Percentiles rank a stretch among this genome's conserved stretches.
Evolutionary conservation across 176 grass and related monocot genomes (phyloP).

Genomic region (Aegilops bicornis): DNA sequence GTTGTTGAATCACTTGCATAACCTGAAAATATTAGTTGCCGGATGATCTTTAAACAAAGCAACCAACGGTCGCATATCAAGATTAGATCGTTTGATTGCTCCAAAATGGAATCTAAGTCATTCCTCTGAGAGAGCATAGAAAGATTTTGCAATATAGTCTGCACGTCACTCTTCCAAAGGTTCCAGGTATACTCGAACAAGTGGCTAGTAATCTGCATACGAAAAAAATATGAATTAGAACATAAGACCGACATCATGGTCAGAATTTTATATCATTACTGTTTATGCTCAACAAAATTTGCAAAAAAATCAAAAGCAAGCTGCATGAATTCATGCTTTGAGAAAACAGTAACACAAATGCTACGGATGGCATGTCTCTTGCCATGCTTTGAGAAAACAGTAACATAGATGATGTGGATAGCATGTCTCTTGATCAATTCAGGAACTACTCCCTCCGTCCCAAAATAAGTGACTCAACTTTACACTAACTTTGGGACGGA

Average conservation of each 20-base stretch:
- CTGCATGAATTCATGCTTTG: slow-evolving; percentile 17
- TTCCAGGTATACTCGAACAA: slow-evolving; percentile 98
- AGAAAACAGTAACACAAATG: not conserved
- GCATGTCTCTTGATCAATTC: slow-evolving; percentile 17
- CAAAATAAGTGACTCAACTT: no score
- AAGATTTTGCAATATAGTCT: slow-evolving; percentile 88
- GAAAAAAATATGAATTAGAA: slow-evolving; percentile 8
- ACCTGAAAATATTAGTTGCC: slow-evolving; percentile 85
- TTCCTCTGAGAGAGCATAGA: slow-evolving; percentile 70
- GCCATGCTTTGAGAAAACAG: slow-evolving; percentile 3
- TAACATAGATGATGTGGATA: not conserved
- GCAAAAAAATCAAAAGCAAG: not conserved
- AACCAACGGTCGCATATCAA: slow-evolving; percentile 90
- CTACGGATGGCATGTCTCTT: not conserved
- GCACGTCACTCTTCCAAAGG: slow-evolving; percentile 90
- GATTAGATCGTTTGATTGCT: slow-evolving; percentile 63
- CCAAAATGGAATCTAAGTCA: slow-evolving; percentile 65
- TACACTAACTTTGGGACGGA: no score
- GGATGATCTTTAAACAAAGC: slow-evolving; percentile 82
- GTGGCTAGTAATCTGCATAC: slow-evolving; percentile 76
- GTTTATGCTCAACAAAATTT: not conserved
- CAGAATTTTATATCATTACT: not conserved
- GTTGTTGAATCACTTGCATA: slow-evolving; percentile 85
- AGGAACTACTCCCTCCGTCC: not conserved
- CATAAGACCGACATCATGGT: not conserved